Evolutionary conservation across 208 protist species (phyloP), one percentile per base, ranked within the genome.

Genomic region (Leishmania tarentolae): DNA sequence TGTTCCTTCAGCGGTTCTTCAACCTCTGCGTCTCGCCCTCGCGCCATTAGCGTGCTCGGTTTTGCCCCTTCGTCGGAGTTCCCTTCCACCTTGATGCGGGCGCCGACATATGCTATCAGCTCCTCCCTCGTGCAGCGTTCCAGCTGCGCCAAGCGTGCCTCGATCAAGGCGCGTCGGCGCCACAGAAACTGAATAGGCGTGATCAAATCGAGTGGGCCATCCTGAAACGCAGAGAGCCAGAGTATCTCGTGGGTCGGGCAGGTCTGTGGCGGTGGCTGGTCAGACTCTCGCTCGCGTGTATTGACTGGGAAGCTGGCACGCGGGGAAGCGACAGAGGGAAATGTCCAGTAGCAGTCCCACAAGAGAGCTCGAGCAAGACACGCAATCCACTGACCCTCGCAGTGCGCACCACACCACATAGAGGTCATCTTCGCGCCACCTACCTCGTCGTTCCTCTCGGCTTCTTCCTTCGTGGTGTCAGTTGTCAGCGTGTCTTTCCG

Each of bases 351-450:
- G 52, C 66, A 75, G 66, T 95, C 92, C 91, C 84, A 90, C 75
- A 97, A 75, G 0, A 97, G 84, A 31, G 91, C 74, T 35, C 88
- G 89, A 19, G 91, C 88, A 40, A 94, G 72, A 46, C 77, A 90
- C 37, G 83, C 81, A 69, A 97, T 80, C 93, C 94, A 97, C 71
- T 77, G 73, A 9, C 94, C 94, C 74, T 97, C 91, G 79, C 94
- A 96, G 69, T 95, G 92, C 61, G 90, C 77, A 11, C 92, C 94
- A 35, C 76, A 69, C 93, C 94, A 97, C 56, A 37, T 24, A 50
- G 74, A 31, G 50, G 71, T 61, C 31, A 57, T 1, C 31, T 8
- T 46, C 47, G 37, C 37, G 35, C 44, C 57, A 3, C 31, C 71
- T 21, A 17, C 56, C 47, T 24, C 50, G 21, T 24, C 70, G 11